These are phyloP conservation scores for Plantago major DNA, from an alignment of 257 asterid genomes.

Conservation along the genomic window DNA sequence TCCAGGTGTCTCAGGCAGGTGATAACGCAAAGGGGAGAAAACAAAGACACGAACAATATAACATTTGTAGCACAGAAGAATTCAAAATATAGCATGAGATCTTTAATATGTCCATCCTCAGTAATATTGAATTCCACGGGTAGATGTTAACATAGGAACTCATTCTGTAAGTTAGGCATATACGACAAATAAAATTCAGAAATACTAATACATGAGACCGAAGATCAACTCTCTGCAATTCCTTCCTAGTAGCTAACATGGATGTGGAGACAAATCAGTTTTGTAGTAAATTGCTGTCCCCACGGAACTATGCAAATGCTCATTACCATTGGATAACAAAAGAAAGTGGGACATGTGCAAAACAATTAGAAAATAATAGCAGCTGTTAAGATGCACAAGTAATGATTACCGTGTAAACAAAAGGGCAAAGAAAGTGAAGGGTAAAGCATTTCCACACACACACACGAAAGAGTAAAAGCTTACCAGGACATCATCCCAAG, in stretches of 20 bases:
- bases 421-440: neutral
- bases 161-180: no score
- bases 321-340: no score
- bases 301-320: no score
- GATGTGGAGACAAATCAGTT: neutral
- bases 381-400: neutral
- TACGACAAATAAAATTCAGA: no score
- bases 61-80: neutral
- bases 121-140: neutral
- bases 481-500: constrained; percentile 80
- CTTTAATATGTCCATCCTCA: neutral
- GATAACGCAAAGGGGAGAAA: neutral
- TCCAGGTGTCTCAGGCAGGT: no score
- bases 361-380: no score
- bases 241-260: neutral
- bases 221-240: neutral
- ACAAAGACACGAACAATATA: neutral
- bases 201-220: no score
- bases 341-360: no score
- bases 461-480: constrained; percentile 27
- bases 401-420: neutral
- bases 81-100: neutral
- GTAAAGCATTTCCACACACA: neutral
- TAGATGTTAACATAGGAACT: no score
- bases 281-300: no score